Conservation (phyloP, 2,329 filamentous ascomycete genomes). For the Sporothrix variecibatus region DNA sequence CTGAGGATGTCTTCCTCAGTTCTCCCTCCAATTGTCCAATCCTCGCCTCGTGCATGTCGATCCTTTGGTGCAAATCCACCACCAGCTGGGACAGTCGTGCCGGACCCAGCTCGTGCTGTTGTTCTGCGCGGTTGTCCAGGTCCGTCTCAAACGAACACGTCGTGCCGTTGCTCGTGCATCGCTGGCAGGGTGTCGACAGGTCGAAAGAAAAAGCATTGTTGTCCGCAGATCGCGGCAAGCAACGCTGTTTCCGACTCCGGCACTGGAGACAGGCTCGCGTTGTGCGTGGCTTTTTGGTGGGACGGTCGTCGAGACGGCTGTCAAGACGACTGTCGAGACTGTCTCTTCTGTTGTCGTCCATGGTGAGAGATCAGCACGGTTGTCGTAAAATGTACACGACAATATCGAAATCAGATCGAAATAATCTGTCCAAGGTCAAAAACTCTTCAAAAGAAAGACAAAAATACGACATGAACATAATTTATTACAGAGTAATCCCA, state of each 20-base stretch:
- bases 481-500: too few relatives aligned
- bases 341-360: not conserved
- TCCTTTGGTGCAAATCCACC: constrained; percentile 12
- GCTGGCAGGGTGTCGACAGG: constrained; percentile 1
- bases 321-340: not conserved
- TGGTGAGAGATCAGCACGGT: not conserved
- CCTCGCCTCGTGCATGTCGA: constrained; percentile 10
- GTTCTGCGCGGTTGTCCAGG: not conserved
- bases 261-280: constrained; percentile 8
- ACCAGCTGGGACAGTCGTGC: constrained; percentile 10
- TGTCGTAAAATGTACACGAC: too few relatives aligned
- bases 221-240: not conserved
- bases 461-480: not conserved
- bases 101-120: not conserved
- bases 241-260: constrained; percentile 22
- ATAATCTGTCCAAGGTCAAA: too few relatives aligned
- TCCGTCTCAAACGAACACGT: constrained; percentile 21
- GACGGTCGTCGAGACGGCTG: not conserved
- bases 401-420: too few relatives aligned
- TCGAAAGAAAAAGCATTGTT: not conserved
- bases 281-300: not conserved
- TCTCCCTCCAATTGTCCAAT: constrained; percentile 11
- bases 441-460: not conserved
- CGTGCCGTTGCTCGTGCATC: constrained; percentile 6
- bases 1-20: not conserved